Percentiles rank a stretch among this genome's conserved stretches.
These are phyloP conservation scores for Aspergillus quadrilineatus DNA, from an alignment of 2,329 filamentous ascomycete species.

Conservation along the genomic window DNA sequence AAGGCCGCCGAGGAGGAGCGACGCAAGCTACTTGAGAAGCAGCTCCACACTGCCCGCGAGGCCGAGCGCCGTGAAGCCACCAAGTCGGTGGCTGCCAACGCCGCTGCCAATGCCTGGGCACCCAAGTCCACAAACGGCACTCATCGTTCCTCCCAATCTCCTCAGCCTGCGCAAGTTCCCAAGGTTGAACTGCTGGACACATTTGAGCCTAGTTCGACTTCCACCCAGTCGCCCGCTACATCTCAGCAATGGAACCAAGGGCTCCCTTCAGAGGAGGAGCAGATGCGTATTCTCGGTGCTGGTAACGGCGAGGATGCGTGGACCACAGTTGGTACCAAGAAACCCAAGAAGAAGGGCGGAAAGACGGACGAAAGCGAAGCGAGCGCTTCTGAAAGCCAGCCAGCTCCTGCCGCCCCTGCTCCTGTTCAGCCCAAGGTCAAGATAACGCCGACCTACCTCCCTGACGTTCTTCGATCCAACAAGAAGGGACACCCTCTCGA, in stretches of 20 bases:
- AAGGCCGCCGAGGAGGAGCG: constrained; percentile 78
- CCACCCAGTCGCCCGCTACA: constrained; percentile 17
- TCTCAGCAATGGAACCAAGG: constrained; percentile 46
- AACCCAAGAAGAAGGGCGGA: constrained; percentile 51
- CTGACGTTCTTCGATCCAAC: constrained; percentile 31
- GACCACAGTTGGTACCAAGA: constrained; percentile 62
- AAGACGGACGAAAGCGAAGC: constrained; percentile 47
- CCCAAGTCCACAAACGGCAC: constrained; percentile 25
- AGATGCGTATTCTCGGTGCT: constrained; percentile 53
- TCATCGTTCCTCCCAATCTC: constrained; percentile 16
- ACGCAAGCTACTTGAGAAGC: constrained; percentile 74
- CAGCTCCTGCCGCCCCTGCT: constrained; percentile 22
- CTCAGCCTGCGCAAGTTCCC: constrained; percentile 15
- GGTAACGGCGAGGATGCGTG: constrained; percentile 54
- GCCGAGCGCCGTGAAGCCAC: constrained; percentile 75
- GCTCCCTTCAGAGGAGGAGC: constrained; percentile 61
- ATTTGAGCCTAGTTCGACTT: constrained; percentile 34
- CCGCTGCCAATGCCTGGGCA: constrained; percentile 53
- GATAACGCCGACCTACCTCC: constrained; percentile 36
- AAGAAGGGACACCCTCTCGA: constrained; percentile 46
- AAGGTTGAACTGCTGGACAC: constrained; percentile 43
- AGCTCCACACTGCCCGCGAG: constrained; percentile 76
- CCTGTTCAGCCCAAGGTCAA: constrained; percentile 37
- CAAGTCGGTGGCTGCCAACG: constrained; percentile 45
- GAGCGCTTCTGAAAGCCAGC: constrained; percentile 39